phyloP scores from a whole-genome alignment of 2,329 filamentous ascomycete species.

The Ophioceras dolichostomum region DNA sequence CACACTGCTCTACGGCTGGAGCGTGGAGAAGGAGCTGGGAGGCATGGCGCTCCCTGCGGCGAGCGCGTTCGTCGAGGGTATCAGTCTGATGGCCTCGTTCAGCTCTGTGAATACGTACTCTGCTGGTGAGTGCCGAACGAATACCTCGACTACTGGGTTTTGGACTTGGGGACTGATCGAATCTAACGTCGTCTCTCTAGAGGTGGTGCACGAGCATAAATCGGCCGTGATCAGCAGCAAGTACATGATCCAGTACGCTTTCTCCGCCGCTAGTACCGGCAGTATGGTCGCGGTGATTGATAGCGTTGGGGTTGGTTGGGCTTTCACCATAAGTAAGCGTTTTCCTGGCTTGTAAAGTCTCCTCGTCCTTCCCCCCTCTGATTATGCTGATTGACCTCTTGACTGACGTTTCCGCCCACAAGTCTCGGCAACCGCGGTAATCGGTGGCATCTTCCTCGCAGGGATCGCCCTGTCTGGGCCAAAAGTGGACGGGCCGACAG shows the following conservation, averaged over 20 bases:
- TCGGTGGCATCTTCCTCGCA: background rate
- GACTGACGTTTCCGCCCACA: no score
- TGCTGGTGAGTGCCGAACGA: slow-evolving; percentile 5
- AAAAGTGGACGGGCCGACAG: background rate
- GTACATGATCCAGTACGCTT: slow-evolving; percentile 8
- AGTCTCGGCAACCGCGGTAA: background rate
- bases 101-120: slow-evolving; percentile 57
- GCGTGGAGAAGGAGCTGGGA: slow-evolving; percentile 33
- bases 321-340: slow-evolving; percentile 5
- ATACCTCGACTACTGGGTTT: no score
- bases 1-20: slow-evolving; percentile 51
- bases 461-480: background rate
- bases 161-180: no score
- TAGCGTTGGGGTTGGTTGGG: slow-evolving; percentile 6
- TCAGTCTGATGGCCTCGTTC: slow-evolving; percentile 66
- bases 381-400: no score
- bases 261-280: slow-evolving; percentile 4
- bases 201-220: slow-evolving; percentile 5
- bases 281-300: slow-evolving; percentile 5
- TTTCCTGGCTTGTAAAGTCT: no score
- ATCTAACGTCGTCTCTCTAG: no score
- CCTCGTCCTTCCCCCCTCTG: background rate
- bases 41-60: slow-evolving; percentile 52
- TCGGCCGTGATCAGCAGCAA: slow-evolving; percentile 8
- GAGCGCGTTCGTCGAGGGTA: slow-evolving; percentile 62